A percentile compares a stretch with the other conserved stretches of the same genome.
These are phyloP conservation scores for Aegilops tauschii DNA, from an alignment of 176 grass and related monocot species.

Conservation along the genomic window DNA sequence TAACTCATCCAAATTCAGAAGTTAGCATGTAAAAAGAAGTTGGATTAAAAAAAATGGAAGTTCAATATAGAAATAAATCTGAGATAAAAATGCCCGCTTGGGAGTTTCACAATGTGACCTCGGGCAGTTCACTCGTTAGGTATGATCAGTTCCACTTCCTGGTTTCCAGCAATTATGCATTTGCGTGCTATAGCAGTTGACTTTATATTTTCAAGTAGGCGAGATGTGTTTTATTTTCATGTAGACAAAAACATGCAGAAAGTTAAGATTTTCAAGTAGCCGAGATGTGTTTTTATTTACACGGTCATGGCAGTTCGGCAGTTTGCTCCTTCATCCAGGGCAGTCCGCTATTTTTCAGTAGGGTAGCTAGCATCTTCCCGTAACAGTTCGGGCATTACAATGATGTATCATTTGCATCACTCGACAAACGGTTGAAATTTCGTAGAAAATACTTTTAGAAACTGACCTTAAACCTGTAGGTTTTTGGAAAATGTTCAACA, in stretches of 20 bases:
- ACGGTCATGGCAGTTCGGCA: neutral
- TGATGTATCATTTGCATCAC: neutral
- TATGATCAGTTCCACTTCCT: neutral
- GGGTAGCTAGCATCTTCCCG: neutral
- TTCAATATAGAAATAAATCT: neutral
- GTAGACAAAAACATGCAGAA: too few relatives aligned
- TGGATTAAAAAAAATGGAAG: neutral
- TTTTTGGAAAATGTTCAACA: neutral
- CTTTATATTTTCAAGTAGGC: neutral
- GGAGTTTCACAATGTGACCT: neutral
- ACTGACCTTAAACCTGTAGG: neutral
- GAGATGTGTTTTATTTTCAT: neutral
- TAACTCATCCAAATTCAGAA: neutral
- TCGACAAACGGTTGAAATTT: neutral
- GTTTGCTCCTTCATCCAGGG: neutral
- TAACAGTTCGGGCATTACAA: too few relatives aligned
- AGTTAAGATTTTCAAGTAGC: neutral
- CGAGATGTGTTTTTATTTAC: neutral
- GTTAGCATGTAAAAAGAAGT: neutral
- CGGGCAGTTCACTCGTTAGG: neutral
- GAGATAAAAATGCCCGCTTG: neutral
- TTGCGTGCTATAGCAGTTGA: neutral
- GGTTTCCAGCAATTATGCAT: neutral
- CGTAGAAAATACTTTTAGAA: neutral
- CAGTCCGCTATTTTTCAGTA: neutral